Percentiles rank a stretch among this genome's conserved stretches.
Conservation (phyloP, 768 basidiomycete species). For the Suillus sp. region DNA sequence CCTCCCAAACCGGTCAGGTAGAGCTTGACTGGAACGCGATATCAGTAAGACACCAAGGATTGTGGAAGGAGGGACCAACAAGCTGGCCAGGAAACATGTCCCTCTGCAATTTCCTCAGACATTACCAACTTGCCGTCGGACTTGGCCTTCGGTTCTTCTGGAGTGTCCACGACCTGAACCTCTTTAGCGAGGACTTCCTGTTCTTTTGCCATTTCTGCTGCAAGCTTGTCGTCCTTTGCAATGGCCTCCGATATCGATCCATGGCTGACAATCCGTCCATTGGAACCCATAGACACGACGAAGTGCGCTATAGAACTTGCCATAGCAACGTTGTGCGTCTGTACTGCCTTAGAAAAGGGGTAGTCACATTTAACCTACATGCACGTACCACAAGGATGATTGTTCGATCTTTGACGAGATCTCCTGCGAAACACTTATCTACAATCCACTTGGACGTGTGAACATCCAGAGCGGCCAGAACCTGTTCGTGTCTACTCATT, state of each 20-base stretch:
- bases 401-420: conserved; percentile 51
- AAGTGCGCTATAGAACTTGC: conserved; percentile 29
- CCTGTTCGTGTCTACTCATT: conserved; percentile 11
- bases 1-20: conserved; percentile 30
- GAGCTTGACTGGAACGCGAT: conserved; percentile 34
- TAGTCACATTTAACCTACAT: background rate
- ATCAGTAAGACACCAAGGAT: conserved; percentile 19
- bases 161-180: conserved; percentile 25
- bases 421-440: conserved; percentile 47
- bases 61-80: conserved; percentile 27
- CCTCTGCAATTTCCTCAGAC: conserved; percentile 62
- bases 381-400: conserved; percentile 51
- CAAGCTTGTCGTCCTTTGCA: conserved; percentile 39
- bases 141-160: conserved; percentile 21
- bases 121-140: conserved; percentile 60
- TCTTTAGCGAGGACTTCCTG: conserved; percentile 15
- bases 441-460: conserved; percentile 55
- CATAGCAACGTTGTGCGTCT: conserved; percentile 39
- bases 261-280: conserved; percentile 54
- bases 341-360: conserved; percentile 1
- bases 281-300: conserved; percentile 53
- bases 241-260: conserved; percentile 53
- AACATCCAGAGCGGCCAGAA: conserved; percentile 62
- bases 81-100: conserved; percentile 57
- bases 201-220: conserved; percentile 19